A percentile compares a stretch with the other conserved stretches of the same genome.
Conservation (phyloP, 192 early-diverging fungal genomes). For the Linnemannia exigua region DNA sequence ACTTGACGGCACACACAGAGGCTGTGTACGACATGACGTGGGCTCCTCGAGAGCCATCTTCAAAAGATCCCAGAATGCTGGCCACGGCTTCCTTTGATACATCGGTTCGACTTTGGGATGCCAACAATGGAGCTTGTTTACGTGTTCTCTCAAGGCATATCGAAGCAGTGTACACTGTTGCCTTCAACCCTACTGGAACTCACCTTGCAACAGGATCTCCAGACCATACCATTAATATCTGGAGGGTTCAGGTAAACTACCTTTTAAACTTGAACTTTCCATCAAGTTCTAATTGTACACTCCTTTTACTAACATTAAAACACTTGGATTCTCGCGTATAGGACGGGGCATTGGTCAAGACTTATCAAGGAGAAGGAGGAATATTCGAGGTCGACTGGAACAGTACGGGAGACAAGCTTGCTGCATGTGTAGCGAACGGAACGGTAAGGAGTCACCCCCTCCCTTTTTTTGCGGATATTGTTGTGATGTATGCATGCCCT, state of each 20-base stretch:
- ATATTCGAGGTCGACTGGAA: slow-evolving; percentile 75
- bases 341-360: slow-evolving; percentile 67
- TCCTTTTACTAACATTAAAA: not conserved
- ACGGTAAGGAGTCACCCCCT: slow-evolving; percentile 59
- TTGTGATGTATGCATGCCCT: not conserved
- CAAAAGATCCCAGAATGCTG: slow-evolving; percentile 65
- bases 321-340: slow-evolving; percentile 5
- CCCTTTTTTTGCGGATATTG: not conserved
- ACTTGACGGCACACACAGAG: slow-evolving; percentile 76
- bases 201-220: slow-evolving; percentile 83
- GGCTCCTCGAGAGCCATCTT: slow-evolving; percentile 72
- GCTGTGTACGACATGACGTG: slow-evolving; percentile 88
- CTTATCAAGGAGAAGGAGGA: slow-evolving; percentile 67
- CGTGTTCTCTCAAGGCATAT: slow-evolving; percentile 79
- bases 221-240: slow-evolving; percentile 85
- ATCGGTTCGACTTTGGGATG: slow-evolving; percentile 91
- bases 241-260: slow-evolving; percentile 75
- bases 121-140: slow-evolving; percentile 72
- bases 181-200: slow-evolving; percentile 83
- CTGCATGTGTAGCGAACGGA: slow-evolving; percentile 69
- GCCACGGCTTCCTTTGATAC: slow-evolving; percentile 88
- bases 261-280: not conserved
- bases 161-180: slow-evolving; percentile 77
- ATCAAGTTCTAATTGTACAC: not conserved
- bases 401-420: slow-evolving; percentile 68